Conservation (phyloP, 805 yeast species). For the Soucietia sequanensis region DNA sequence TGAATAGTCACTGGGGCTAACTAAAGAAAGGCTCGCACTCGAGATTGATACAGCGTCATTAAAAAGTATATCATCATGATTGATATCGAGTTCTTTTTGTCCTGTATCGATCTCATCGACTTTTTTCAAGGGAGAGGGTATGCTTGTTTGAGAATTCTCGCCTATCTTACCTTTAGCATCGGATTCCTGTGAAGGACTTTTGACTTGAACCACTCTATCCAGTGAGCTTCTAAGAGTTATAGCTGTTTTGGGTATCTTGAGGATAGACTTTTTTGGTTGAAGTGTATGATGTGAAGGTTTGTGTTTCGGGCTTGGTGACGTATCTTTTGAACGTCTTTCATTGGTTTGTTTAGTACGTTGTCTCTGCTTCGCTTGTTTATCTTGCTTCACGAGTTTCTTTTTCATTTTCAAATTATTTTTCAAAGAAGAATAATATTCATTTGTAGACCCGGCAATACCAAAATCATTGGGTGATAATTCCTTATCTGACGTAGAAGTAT, state of each 20-base stretch:
- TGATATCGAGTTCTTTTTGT: too few species aligned
- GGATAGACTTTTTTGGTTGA: slow-evolving; percentile 42
- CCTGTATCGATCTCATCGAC: too few species aligned
- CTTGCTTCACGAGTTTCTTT: slow-evolving; percentile 8
- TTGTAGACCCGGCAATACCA: not conserved
- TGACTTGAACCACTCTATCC: not conserved
- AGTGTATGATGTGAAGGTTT: slow-evolving; percentile 41
- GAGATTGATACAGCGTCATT: too few species aligned
- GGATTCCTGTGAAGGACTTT: too few species aligned
- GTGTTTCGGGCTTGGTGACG: slow-evolving; percentile 39
- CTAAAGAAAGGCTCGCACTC: too few species aligned
- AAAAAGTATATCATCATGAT: too few species aligned
- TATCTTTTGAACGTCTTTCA: slow-evolving; percentile 5
- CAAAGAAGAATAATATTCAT: slow-evolving; percentile 14
- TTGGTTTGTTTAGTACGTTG: slow-evolving; percentile 3
- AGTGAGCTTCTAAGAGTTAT: not conserved
- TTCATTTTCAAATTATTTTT: slow-evolving; percentile 12
- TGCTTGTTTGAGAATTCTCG: too few species aligned
- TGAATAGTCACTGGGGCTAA: not conserved
- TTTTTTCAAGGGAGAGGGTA: too few species aligned
- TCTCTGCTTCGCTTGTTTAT: slow-evolving; percentile 1
- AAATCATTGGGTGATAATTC: slow-evolving; percentile 7
- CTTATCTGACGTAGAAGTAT: slow-evolving; percentile 2
- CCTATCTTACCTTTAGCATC: too few species aligned
- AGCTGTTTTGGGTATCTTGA: slow-evolving; percentile 19